Percentiles rank a stretch among this genome's conserved stretches.
phyloP scores from a whole-genome alignment of 176 grass and related monocot genomes.

The Cymbopogon citratus region DNA sequence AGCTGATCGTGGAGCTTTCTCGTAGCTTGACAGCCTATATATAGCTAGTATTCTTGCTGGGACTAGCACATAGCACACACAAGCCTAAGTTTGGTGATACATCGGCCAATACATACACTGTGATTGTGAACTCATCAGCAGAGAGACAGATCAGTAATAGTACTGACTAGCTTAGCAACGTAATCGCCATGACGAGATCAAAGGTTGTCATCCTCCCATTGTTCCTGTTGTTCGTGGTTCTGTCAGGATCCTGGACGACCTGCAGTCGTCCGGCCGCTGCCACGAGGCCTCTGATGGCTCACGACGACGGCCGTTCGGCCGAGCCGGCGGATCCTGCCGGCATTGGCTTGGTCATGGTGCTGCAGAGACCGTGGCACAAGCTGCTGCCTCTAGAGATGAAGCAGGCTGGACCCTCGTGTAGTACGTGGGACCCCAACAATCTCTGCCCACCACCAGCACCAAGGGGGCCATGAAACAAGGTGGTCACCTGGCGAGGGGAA shows the following conservation, averaged over 20 bases:
- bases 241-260: neutral
- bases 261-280: neutral
- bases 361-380: neutral
- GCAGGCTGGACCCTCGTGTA: neutral
- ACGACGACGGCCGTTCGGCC: neutral
- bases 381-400: conserved; percentile 28
- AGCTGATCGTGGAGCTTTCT: too few species aligned
- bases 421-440: conserved; percentile 17
- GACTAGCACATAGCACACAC: too few species aligned
- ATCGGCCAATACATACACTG: too few species aligned
- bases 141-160: too few species aligned
- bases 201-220: neutral
- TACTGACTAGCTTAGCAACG: too few species aligned
- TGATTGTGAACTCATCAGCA: too few species aligned
- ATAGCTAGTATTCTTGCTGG: too few species aligned
- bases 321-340: neutral
- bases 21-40: too few species aligned
- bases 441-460: neutral
- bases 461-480: neutral
- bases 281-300: neutral
- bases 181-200: neutral
- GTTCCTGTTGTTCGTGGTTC: neutral
- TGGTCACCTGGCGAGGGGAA: neutral
- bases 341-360: neutral
- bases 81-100: too few species aligned